A percentile compares a stretch with the other conserved stretches of the same genome.
Conservation (phyloP, 2,329 filamentous ascomycete genomes). For the Alternaria viburni region DNA sequence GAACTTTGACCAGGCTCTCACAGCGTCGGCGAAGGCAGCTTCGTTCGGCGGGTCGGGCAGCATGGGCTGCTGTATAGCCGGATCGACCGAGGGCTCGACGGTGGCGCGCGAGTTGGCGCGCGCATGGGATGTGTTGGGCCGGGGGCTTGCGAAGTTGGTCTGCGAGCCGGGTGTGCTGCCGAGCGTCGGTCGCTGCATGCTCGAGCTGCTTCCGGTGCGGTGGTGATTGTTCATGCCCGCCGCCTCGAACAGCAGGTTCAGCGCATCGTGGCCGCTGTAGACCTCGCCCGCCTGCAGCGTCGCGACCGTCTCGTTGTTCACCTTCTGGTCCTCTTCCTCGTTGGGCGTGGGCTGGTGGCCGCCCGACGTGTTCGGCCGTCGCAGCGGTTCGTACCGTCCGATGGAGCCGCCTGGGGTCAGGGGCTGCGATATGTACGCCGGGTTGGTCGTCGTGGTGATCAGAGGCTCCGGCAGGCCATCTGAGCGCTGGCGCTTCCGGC, state of each 20-base stretch:
- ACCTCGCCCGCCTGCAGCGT: conserved; percentile 70
- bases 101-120: conserved; percentile 31
- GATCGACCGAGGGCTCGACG: conserved; percentile 39
- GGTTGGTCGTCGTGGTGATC: conserved; percentile 22
- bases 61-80: conserved; percentile 35
- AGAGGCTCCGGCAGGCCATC: conserved; percentile 50
- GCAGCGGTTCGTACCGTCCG: conserved; percentile 70
- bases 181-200: conserved; percentile 43
- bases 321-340: conserved; percentile 62
- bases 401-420: conserved; percentile 70
- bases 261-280: conserved; percentile 89
- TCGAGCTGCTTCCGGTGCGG: conserved; percentile 55
- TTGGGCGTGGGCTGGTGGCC: conserved; percentile 28
- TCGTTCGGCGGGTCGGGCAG: conserved; percentile 44
- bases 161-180: conserved; percentile 47
- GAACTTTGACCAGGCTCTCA: conserved; percentile 89
- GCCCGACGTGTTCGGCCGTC: conserved; percentile 60
- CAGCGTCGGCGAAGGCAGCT: conserved; percentile 63
- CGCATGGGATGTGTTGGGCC: conserved; percentile 29
- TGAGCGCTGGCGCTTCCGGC: conserved; percentile 69
- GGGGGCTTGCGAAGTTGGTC: conserved; percentile 44
- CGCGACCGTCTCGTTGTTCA: conserved; percentile 65
- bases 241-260: conserved; percentile 90
- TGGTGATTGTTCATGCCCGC: conserved; percentile 60
- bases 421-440: conserved; percentile 55